Percentiles rank a stretch among this genome's conserved stretches.
phyloP scores from a whole-genome alignment of 1,139 yeast species.

The Suhomyces wounanorum region DNA sequence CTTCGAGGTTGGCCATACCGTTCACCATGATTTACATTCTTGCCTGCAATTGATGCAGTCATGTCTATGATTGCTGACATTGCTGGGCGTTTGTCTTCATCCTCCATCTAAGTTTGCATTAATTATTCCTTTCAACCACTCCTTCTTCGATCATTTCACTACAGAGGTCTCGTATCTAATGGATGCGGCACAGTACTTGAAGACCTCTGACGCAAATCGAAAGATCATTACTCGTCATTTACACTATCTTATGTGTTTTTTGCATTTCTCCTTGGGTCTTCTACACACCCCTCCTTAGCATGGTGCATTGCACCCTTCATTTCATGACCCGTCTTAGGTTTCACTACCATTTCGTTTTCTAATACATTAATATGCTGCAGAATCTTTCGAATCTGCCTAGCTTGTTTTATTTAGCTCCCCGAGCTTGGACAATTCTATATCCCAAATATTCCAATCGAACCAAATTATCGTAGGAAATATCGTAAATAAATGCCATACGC shows the following conservation, averaged over 20 bases:
- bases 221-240: neutral
- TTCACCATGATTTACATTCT: too few relatives aligned
- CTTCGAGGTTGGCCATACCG: too few relatives aligned
- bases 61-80: neutral
- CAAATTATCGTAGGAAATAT: conserved; percentile 46
- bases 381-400: conserved; percentile 5
- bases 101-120: neutral
- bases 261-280: neutral
- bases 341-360: neutral
- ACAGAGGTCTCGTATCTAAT: neutral
- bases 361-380: neutral
- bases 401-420: conserved; percentile 15
- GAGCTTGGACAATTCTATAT: conserved; percentile 37
- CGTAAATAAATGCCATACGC: conserved; percentile 48
- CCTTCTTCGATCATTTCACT: neutral
- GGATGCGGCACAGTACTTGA: neutral
- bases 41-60: too few relatives aligned
- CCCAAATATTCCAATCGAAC: conserved; percentile 57
- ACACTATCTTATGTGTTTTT: neutral
- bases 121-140: neutral
- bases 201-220: neutral
- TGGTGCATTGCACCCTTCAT: conserved; percentile 4
- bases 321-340: conserved; percentile 1
- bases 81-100: neutral
- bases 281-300: neutral